phyloP scores from a whole-genome alignment of 2,329 filamentous ascomycete genomes.

The Zelopaecilomyces penicillatus region DNA sequence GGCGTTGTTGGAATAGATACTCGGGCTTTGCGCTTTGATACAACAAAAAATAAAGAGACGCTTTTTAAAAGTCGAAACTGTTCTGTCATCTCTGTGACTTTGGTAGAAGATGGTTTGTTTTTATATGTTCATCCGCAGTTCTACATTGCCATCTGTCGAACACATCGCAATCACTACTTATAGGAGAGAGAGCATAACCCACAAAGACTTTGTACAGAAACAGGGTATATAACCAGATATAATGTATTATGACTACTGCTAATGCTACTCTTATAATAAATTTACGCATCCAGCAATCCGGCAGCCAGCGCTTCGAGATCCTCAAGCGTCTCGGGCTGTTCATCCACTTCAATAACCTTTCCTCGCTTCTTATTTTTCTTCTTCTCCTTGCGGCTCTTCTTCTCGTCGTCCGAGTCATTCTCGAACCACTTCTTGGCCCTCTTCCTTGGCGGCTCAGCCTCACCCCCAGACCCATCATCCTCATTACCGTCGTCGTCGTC shows the following conservation, averaged over 20 bases:
- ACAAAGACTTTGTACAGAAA: no score
- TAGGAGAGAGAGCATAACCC: no score
- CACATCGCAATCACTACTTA: no score
- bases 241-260: not conserved
- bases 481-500: constrained; percentile 17
- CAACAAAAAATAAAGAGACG: no score
- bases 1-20: no score
- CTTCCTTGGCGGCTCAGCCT: constrained; percentile 39
- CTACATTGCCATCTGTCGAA: no score
- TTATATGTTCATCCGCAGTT: no score
- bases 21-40: no score
- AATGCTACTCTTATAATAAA: not conserved
- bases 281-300: constrained; percentile 52
- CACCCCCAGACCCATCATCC: constrained; percentile 20
- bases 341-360: constrained; percentile 52
- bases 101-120: no score
- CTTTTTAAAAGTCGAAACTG: no score
- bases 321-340: constrained; percentile 70
- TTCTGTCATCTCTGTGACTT: no score
- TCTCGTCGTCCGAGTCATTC: constrained; percentile 51
- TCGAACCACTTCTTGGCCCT: constrained; percentile 75
- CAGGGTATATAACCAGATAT: no score
- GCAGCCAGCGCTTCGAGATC: constrained; percentile 71
- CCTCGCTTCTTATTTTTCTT: constrained; percentile 35
- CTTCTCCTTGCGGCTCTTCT: constrained; percentile 30